Conservation (phyloP, 768 basidiomycete genomes). For the Melanogaster broomeanus region DNA sequence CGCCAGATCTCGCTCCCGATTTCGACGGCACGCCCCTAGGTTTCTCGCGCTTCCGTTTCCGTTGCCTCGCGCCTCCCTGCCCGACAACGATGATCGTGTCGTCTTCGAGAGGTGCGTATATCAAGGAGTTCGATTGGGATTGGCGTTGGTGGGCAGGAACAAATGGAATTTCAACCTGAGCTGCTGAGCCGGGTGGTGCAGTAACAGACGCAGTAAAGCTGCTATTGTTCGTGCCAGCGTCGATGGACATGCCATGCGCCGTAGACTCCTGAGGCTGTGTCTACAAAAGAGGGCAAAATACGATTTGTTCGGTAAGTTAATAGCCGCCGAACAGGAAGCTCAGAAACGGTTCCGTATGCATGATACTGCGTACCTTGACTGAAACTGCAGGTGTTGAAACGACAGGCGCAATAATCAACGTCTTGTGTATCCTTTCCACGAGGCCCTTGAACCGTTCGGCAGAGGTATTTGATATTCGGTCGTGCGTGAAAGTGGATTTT, state of each 20-base stretch:
- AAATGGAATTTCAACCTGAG: slow-evolving; percentile 75
- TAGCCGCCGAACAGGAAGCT: not conserved
- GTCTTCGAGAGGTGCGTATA: slow-evolving; percentile 37
- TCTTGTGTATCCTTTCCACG: slow-evolving; percentile 66
- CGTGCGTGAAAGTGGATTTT: slow-evolving; percentile 11
- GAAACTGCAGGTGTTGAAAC: slow-evolving; percentile 35
- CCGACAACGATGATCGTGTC: slow-evolving; percentile 78
- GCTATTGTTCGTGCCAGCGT: slow-evolving; percentile 1
- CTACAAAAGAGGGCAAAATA: slow-evolving; percentile 8
- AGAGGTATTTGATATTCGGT: slow-evolving; percentile 8
- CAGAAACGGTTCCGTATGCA: slow-evolving; percentile 1
- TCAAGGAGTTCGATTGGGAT: slow-evolving; percentile 10
- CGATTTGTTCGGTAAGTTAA: slow-evolving; percentile 2
- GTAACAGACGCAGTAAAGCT: slow-evolving; percentile 5
- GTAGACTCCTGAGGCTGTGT: slow-evolving; percentile 5
- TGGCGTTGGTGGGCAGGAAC: slow-evolving; percentile 66
- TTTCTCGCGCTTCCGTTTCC: slow-evolving; percentile 47
- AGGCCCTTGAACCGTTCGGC: slow-evolving; percentile 49
- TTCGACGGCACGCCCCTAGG: slow-evolving; percentile 11
- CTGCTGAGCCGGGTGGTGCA: slow-evolving; percentile 34
- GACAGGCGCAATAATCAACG: slow-evolving; percentile 59
- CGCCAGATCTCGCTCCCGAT: not conserved
- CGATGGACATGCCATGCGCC: not conserved
- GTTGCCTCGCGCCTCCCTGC: slow-evolving; percentile 61
- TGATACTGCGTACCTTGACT: slow-evolving; percentile 17